Conservation (phyloP, 768 basidiomycete species). For the Naganishia vishniacii region DNA sequence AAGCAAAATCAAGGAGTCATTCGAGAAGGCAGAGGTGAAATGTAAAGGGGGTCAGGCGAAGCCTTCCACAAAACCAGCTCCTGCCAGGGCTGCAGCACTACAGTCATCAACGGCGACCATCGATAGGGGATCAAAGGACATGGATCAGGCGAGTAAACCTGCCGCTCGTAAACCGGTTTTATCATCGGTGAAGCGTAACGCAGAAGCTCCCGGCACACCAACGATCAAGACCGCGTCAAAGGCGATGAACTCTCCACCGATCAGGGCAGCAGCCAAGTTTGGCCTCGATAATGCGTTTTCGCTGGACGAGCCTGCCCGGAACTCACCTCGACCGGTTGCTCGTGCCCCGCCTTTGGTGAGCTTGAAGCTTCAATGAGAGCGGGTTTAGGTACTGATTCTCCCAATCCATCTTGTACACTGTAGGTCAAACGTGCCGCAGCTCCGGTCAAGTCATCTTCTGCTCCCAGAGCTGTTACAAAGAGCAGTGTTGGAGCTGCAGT, state of each 20-base stretch:
- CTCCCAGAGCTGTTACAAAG: slow-evolving; percentile 33
- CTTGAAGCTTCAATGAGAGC: not conserved
- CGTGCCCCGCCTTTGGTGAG: slow-evolving; percentile 31
- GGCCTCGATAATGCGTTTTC: not conserved
- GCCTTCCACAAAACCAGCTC: slow-evolving; percentile 50
- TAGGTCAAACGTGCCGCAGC: slow-evolving; percentile 18
- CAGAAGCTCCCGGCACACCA: slow-evolving; percentile 21
- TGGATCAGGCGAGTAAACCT: slow-evolving; percentile 10
- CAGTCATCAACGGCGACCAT: not conserved
- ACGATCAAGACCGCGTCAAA: slow-evolving; percentile 13
- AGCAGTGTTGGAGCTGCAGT: slow-evolving; percentile 50
- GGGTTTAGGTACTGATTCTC: too few relatives aligned
- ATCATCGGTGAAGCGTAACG: slow-evolving; percentile 19
- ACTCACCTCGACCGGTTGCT: slow-evolving; percentile 38
- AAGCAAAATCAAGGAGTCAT: slow-evolving; percentile 87
- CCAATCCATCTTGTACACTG: not conserved
- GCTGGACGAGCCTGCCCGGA: slow-evolving; percentile 40
- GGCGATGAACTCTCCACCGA: slow-evolving; percentile 31
- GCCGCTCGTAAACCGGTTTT: slow-evolving; percentile 8
- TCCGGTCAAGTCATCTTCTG: slow-evolving; percentile 31
- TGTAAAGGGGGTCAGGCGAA: slow-evolving; percentile 61
- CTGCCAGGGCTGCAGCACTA: slow-evolving; percentile 45
- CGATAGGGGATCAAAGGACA: slow-evolving; percentile 14
- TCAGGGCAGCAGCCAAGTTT: slow-evolving; percentile 36
- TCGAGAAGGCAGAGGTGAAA: slow-evolving; percentile 85